These are phyloP conservation scores for Pisolithus marmoratus DNA, from an alignment of 768 basidiomycete species.

Conservation along the genomic window DNA sequence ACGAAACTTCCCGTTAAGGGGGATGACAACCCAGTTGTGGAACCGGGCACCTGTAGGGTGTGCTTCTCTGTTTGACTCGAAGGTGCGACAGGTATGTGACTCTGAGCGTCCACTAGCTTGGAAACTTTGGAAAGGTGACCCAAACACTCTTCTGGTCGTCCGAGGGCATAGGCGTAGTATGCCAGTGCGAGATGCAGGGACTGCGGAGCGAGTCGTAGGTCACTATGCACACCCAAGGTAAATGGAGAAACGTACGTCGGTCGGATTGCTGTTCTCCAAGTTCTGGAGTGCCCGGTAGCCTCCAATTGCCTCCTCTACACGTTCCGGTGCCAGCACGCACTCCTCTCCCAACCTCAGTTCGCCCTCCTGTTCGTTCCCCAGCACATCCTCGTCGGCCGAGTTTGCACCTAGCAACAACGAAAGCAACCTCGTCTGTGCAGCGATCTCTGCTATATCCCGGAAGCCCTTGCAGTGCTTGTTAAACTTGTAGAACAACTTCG, in stretches of 20 bases:
- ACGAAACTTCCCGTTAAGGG: conserved; percentile 48
- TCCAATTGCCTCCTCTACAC: conserved; percentile 48
- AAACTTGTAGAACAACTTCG: conserved; percentile 78
- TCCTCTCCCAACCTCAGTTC: conserved; percentile 42
- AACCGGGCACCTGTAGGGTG: conserved; percentile 31
- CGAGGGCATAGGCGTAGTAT: conserved; percentile 76
- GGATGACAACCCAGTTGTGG: conserved; percentile 34
- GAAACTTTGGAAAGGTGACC: conserved; percentile 50
- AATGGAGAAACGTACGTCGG: conserved; percentile 46
- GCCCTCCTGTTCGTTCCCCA: conserved; percentile 38
- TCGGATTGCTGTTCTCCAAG: conserved; percentile 37
- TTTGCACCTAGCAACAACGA: conserved; percentile 49
- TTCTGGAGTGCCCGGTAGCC: conserved; percentile 52
- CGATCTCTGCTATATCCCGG: conserved; percentile 57
- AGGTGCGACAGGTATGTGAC: conserved; percentile 42
- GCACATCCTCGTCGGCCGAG: conserved; percentile 50
- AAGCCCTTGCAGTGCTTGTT: conserved; percentile 74
- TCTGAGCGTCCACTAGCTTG: conserved; percentile 47
- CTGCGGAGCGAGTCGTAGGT: conserved; percentile 31
- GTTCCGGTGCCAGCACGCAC: conserved; percentile 49
- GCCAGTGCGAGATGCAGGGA: conserved; percentile 64
- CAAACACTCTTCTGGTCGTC: conserved; percentile 60
- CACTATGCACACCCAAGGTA: neutral
- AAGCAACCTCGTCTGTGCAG: conserved; percentile 60
- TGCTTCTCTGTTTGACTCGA: conserved; percentile 38